phyloP scores from a whole-genome alignment of 208 protist genomes.

The Angomonas ambiguus region DNA sequence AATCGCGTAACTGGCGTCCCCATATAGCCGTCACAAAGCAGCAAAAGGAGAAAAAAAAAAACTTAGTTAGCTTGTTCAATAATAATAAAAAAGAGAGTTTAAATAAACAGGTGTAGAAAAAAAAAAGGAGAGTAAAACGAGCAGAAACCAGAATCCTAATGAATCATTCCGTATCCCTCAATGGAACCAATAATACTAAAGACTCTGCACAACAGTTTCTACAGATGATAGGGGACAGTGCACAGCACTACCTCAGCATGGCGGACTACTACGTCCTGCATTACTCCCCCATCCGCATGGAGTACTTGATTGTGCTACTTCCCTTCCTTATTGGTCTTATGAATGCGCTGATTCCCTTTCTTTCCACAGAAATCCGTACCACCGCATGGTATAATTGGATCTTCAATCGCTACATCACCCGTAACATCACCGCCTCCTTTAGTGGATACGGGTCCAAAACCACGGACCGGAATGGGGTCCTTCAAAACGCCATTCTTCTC shows the following conservation, averaged over 20 bases:
- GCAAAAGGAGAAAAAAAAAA: too few relatives aligned
- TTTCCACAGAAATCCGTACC: background rate
- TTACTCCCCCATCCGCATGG: background rate
- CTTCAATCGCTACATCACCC: background rate
- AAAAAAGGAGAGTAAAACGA: too few relatives aligned
- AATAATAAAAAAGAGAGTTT: background rate
- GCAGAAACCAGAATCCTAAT: too few relatives aligned
- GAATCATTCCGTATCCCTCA: too few relatives aligned
- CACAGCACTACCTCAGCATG: background rate
- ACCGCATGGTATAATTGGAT: background rate
- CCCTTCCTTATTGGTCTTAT: constrained; percentile 20
- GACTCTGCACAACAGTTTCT: background rate
- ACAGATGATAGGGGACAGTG: background rate
- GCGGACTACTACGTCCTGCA: background rate
- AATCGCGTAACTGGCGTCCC: too few relatives aligned
- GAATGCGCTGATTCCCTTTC: constrained; percentile 17
- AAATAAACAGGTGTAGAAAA: too few relatives aligned
- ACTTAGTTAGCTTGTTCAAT: background rate
- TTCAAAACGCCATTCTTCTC: constrained; percentile 67
- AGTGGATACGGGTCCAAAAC: constrained; percentile 17
- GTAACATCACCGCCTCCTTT: constrained; percentile 9
- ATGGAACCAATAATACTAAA: too few relatives aligned
- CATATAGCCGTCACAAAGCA: too few relatives aligned
- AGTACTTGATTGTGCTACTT: constrained; percentile 13
- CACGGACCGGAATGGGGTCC: constrained; percentile 40